phyloP scores from a whole-genome alignment of 106 monocot genomes.

The Acanthochlamys bracteata region DNA sequence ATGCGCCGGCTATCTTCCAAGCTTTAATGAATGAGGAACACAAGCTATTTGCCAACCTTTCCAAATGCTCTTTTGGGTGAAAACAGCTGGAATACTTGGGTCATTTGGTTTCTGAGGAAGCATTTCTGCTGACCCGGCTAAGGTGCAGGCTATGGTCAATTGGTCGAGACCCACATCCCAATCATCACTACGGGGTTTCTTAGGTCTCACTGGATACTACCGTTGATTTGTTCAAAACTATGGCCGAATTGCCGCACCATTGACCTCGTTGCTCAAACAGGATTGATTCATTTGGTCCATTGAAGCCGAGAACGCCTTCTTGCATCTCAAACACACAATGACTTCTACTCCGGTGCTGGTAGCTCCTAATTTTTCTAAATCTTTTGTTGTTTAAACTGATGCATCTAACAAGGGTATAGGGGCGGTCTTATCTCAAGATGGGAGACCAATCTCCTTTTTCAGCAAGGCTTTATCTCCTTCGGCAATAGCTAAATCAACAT shows the following conservation, averaged over 20 bases:
- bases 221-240: background rate
- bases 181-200: no score
- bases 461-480: background rate
- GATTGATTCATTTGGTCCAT: background rate
- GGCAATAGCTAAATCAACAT: background rate
- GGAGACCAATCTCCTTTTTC: constrained; percentile 3
- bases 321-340: background rate
- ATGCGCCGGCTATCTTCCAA: background rate
- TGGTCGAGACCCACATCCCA: background rate
- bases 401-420: background rate
- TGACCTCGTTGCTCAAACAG: background rate
- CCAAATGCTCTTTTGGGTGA: background rate
- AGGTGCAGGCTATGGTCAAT: background rate
- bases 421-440: background rate
- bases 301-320: background rate
- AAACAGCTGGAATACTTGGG: background rate
- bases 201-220: background rate
- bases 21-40: background rate
- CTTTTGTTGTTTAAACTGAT: constrained; percentile 9
- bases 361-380: background rate
- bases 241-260: background rate
- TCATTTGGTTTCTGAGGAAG: background rate
- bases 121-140: background rate
- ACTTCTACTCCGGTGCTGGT: background rate
- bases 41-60: background rate